Percentiles rank a stretch among this genome's conserved stretches.
Conservation (phyloP, 352 stramenopile species). For the Pythium graminicola region DNA sequence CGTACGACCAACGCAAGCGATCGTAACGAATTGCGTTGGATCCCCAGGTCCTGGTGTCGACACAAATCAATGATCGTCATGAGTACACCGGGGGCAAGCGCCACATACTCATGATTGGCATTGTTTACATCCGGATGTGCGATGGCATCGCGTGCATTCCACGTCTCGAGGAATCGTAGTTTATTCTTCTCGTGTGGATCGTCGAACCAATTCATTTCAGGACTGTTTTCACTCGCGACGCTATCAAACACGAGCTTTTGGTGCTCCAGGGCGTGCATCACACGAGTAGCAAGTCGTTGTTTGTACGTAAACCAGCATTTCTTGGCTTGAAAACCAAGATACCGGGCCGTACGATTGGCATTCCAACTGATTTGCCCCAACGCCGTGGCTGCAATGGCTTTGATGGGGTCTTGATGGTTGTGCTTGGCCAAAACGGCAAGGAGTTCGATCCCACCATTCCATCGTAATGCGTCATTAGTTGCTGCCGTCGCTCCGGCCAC, state of each 20-base stretch:
- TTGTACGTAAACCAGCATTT: constrained; percentile 56
- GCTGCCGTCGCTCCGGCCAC: constrained; percentile 39
- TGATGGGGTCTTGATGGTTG: constrained; percentile 29
- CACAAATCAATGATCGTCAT: constrained; percentile 51
- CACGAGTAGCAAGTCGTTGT: constrained; percentile 25
- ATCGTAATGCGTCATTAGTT: constrained; percentile 45
- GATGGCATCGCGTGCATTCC: constrained; percentile 46
- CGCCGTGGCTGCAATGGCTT: constrained; percentile 41
- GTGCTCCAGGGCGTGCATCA: constrained; percentile 30
- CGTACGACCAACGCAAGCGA: constrained; percentile 63
- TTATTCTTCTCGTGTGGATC: constrained; percentile 47
- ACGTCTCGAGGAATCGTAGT: constrained; percentile 41
- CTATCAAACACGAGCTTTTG: constrained; percentile 39
- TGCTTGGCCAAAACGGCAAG: constrained; percentile 39
- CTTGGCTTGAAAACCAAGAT: constrained; percentile 64
- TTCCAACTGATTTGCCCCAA: constrained; percentile 66
- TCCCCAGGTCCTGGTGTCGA: not conserved
- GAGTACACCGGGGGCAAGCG: constrained; percentile 41
- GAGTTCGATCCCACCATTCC: constrained; percentile 62
- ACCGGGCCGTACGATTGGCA: constrained; percentile 43
- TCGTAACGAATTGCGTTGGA: constrained; percentile 55
- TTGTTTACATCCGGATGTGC: constrained; percentile 35
- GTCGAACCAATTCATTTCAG: constrained; percentile 49
- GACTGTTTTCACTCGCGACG: constrained; percentile 31
- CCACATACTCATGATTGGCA: constrained; percentile 62